A percentile compares a stretch with the other conserved stretches of the same genome.
phyloP scores from a whole-genome alignment of 345 rosid genomes.

The Eucalyptus marginata region DNA sequence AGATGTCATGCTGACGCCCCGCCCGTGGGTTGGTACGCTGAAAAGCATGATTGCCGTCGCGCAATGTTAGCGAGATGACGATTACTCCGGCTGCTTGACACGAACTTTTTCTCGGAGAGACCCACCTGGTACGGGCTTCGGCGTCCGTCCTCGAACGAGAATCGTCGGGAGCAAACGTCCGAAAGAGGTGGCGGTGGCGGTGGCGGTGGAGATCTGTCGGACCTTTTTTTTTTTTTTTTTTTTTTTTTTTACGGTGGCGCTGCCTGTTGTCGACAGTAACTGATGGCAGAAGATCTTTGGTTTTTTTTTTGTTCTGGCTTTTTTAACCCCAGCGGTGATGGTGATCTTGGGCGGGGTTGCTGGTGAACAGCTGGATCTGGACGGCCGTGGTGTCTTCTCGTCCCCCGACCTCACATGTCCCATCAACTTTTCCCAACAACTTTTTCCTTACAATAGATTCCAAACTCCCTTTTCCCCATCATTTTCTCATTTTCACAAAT shows the following conservation, averaged over 20 bases:
- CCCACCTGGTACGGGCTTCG: background rate
- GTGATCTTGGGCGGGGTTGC: background rate
- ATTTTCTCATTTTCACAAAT: background rate
- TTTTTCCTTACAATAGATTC: constrained; percentile 7
- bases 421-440: constrained; percentile 14
- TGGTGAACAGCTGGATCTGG: constrained; percentile 42
- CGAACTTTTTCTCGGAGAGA: too few species aligned
- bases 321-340: background rate
- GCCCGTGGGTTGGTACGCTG: background rate
- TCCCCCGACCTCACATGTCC: constrained; percentile 29
- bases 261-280: background rate
- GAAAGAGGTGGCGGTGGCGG: background rate
- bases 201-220: background rate
- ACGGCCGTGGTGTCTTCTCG: background rate
- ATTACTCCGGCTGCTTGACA: background rate
- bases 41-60: background rate
- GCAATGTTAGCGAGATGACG: background rate
- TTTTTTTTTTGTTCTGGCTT: background rate
- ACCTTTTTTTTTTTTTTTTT: too few species aligned
- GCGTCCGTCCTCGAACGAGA: background rate
- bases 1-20: background rate
- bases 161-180: background rate
- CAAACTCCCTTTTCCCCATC: background rate
- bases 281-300: background rate
- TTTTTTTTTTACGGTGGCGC: background rate